Evolutionary conservation across 495 filamentous ascomycete genomes (phyloP).

Genomic region (Pseudoneurospora amorphoporcata): DNA sequence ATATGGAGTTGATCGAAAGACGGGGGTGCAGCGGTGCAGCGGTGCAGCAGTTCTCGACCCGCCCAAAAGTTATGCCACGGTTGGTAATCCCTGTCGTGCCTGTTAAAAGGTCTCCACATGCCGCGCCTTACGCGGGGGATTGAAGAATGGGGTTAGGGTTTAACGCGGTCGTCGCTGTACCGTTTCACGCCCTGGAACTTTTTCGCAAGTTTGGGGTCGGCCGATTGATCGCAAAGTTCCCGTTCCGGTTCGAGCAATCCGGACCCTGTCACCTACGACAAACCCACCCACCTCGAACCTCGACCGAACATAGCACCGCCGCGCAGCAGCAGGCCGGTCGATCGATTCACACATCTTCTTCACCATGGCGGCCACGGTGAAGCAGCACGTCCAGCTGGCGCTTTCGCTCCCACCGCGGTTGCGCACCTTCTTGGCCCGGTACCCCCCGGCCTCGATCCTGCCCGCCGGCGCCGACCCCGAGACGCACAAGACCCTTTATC

Average conservation of each 20-base stretch:
- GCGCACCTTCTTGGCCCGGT: slow-evolving; percentile 80
- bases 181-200: neutral
- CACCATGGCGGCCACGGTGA: slow-evolving; percentile 20
- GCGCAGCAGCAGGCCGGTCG: neutral
- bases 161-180: neutral
- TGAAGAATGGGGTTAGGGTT: neutral
- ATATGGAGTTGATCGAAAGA: too few relatives aligned
- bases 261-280: neutral
- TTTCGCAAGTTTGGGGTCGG: neutral
- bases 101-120: neutral
- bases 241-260: neutral
- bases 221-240: neutral
- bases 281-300: neutral
- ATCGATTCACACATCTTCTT: neutral
- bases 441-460: slow-evolving; percentile 56
- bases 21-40: too few relatives aligned
- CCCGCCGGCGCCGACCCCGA: slow-evolving; percentile 31
- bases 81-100: neutral
- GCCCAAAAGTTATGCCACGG: neutral
- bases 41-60: neutral
- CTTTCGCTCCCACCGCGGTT: slow-evolving; percentile 60
- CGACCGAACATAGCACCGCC: neutral
- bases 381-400: slow-evolving; percentile 49
- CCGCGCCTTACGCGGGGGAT: neutral
- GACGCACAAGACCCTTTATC: slow-evolving; percentile 31